These are phyloP conservation scores for Pelargonium australe DNA, from an alignment of 441 rosid genomes.

Conservation along the genomic window DNA sequence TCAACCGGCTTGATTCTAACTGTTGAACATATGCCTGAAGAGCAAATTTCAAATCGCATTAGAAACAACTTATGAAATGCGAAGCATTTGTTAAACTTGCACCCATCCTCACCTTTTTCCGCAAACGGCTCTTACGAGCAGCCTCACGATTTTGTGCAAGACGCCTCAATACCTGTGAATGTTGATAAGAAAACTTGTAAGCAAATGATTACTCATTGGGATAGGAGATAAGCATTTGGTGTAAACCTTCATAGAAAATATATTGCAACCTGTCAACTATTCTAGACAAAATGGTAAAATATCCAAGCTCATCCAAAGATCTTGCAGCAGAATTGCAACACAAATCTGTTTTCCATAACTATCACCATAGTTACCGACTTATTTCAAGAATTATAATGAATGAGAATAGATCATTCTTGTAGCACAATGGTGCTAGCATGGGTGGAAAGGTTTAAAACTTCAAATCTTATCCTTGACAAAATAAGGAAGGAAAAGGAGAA, in stretches of 20 bases:
- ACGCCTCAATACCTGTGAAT: constrained; percentile 67
- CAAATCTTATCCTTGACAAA: background rate
- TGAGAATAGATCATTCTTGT: background rate
- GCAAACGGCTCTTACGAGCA: constrained; percentile 90
- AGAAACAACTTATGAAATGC: constrained; percentile 12
- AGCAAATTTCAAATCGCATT: constrained; percentile 15
- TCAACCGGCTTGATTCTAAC: constrained; percentile 78
- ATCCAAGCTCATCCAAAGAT: background rate
- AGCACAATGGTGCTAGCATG: constrained; percentile 1
- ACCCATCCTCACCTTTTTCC: constrained; percentile 62
- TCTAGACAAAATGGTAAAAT: background rate
- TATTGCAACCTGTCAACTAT: background rate
- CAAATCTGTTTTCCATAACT: background rate
- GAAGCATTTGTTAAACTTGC: constrained; percentile 4
- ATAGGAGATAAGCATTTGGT: too few relatives aligned
- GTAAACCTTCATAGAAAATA: background rate
- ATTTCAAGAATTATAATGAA: background rate
- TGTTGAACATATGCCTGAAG: constrained; percentile 92
- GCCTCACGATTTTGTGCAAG: constrained; percentile 98
- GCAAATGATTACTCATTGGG: constrained; percentile 1
- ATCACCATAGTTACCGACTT: background rate
- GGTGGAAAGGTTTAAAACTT: background rate
- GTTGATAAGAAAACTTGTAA: constrained; percentile 16
- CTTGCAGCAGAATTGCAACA: background rate
- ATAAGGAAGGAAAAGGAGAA: too few relatives aligned